phyloP scores from a whole-genome alignment of 768 basidiomycete genomes.

The Lactarius quietus region DNA sequence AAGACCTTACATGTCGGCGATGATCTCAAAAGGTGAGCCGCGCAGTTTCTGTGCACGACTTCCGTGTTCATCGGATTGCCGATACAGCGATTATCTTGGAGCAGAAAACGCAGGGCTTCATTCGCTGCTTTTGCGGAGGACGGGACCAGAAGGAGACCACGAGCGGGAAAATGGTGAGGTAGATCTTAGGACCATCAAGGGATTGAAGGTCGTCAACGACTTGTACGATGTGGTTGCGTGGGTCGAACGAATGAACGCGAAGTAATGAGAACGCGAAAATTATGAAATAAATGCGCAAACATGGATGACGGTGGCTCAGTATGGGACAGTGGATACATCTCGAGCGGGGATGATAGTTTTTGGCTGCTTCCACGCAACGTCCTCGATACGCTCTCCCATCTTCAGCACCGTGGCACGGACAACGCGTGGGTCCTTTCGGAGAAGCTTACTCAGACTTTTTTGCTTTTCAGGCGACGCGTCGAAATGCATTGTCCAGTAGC shows the following conservation, averaged over 20 bases:
- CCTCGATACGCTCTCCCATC: conserved; percentile 67
- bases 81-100: conserved; percentile 60
- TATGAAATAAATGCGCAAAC: neutral
- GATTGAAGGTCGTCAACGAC: conserved; percentile 34
- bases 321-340: conserved; percentile 17
- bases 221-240: conserved; percentile 38
- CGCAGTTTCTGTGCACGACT: neutral
- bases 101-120: conserved; percentile 52
- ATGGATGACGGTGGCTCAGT: neutral
- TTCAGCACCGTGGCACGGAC: conserved; percentile 80
- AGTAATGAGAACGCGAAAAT: neutral
- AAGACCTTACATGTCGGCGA: conserved; percentile 73
- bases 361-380: conserved; percentile 54
- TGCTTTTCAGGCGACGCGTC: conserved; percentile 78
- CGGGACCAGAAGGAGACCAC: conserved; percentile 45
- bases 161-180: conserved; percentile 42
- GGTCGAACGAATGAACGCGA: conserved; percentile 31
- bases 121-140: conserved; percentile 54
- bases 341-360: conserved; percentile 34
- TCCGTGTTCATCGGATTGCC: conserved; percentile 4
- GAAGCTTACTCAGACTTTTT: conserved; percentile 55
- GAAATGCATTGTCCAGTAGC: conserved; percentile 91
- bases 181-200: conserved; percentile 38
- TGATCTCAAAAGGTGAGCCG: conserved; percentile 55
- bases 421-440: conserved; percentile 79